Base-by-base conservation (phyloP, 164 flowering plant species). In the Amborella trichopoda region DNA sequence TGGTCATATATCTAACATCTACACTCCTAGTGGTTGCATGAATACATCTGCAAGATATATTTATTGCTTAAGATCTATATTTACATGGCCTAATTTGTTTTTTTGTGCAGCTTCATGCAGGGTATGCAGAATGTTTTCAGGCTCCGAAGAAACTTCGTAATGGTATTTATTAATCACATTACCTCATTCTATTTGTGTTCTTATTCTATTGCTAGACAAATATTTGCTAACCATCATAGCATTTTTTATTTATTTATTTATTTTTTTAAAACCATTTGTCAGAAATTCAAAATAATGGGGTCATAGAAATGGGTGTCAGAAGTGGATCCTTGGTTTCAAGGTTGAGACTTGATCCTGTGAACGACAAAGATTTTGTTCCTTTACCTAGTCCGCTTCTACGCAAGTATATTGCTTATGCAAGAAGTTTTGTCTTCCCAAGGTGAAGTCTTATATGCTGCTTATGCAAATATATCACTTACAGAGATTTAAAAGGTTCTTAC, bases 331-430 rank as follows among this genome's bases (percentile, higher is more conserved):
- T 88, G 52, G 73, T 75, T 53, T 80, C 94, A 60, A 76, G 71
- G 56, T 55, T 93, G 70, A 76, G 76, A 67, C 81, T 83, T 56
- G 85, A 83, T 58, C 81, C 84, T 8, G 66, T 51, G 40, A 76
- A 74, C 50, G 84, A 81, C 46, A 58, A 28, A 33, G 84, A 83
- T 54, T 88, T 88, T 75, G 70, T 50, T 58, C 94, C 97, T 25
- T 61, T 85, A 55, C 97, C 95, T 47, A 73, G 64, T 58, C 78
- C 77, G 24, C 95, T 93, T 67, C 83, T 93, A 30, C 81, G 94
- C 39, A 93, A 93, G 65, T 93, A 85, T 63, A 81, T 88, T 68
- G 86, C 97, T 49, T 93, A 93, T 78, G 94, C 99, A 56, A 76
- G 87, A 68, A 75, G 71, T 49, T 81, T 68, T 50, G 76, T 83